phyloP scores from a whole-genome alignment of 345 rosid species.

The Brassica nigra region DNA sequence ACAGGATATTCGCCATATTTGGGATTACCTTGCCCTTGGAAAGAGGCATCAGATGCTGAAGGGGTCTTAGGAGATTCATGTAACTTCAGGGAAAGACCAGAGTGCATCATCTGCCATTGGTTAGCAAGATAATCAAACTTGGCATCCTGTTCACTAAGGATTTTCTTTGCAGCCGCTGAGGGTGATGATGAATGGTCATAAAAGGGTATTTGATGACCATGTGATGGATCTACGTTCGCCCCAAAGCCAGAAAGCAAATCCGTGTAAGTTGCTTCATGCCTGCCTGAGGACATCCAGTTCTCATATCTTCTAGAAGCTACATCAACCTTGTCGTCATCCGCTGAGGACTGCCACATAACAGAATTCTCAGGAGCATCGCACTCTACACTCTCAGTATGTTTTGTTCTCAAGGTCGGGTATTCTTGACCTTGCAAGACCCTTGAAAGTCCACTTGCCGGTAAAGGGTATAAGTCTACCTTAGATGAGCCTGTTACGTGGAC shows the following conservation, averaged over 20 bases:
- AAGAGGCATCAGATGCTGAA: slow-evolving; percentile 43
- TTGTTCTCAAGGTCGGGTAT: slow-evolving; percentile 66
- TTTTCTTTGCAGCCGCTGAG: slow-evolving; percentile 40
- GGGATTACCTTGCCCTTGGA: slow-evolving; percentile 47
- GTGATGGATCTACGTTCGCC: slow-evolving; percentile 44
- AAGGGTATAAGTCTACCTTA: slow-evolving; percentile 55
- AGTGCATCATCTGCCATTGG: slow-evolving; percentile 57
- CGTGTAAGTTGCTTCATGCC: slow-evolving; percentile 57
- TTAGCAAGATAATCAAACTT: slow-evolving; percentile 46
- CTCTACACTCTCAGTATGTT: slow-evolving; percentile 50
- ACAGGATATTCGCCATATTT: slow-evolving; percentile 51
- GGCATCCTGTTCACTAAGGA: slow-evolving; percentile 49
- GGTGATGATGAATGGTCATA: slow-evolving; percentile 45
- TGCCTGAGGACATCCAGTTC: slow-evolving; percentile 49
- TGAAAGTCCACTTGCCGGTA: slow-evolving; percentile 54
- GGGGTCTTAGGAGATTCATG: slow-evolving; percentile 44
- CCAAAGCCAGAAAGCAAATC: slow-evolving; percentile 73
- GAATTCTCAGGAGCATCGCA: slow-evolving; percentile 60
- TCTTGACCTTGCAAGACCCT: slow-evolving; percentile 89
- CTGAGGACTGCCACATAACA: slow-evolving; percentile 54
- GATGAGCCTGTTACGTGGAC: slow-evolving; percentile 40
- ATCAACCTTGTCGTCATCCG: slow-evolving; percentile 62
- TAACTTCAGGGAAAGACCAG: slow-evolving; percentile 56
- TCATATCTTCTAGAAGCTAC: slow-evolving; percentile 55
- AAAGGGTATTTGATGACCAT: slow-evolving; percentile 42